Percentiles rank a stretch among this genome's conserved stretches.
These are phyloP conservation scores for Flaveria robusta DNA, from an alignment of 129 eudicot genomes.

Conservation along the genomic window DNA sequence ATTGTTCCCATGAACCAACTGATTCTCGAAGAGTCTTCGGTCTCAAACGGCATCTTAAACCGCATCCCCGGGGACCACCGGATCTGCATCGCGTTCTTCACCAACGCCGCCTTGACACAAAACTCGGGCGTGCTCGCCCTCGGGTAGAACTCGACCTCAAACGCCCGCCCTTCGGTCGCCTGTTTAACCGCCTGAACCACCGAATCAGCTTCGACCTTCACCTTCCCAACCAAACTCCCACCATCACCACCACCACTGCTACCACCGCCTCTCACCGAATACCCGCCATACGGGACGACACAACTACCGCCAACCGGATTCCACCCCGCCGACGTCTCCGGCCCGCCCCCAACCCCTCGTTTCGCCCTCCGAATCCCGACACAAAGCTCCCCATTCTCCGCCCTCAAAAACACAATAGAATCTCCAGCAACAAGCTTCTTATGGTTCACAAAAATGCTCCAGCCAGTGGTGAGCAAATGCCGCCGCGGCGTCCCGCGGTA, in stretches of 20 bases:
- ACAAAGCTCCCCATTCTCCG: slow-evolving; percentile 89
- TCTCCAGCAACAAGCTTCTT: slow-evolving; percentile 96
- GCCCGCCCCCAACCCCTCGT: slow-evolving; percentile 73
- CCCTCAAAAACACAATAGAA: slow-evolving; percentile 83
- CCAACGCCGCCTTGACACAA: slow-evolving; percentile 75
- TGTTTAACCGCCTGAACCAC: slow-evolving; percentile 74
- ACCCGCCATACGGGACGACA: slow-evolving; percentile 68
- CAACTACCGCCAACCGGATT: slow-evolving; percentile 67
- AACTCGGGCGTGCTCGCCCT: slow-evolving; percentile 95
- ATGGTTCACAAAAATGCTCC: slow-evolving; percentile 97
- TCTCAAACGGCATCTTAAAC: slow-evolving; percentile 96
- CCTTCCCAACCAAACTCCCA: slow-evolving; percentile 34
- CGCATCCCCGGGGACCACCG: slow-evolving; percentile 97
- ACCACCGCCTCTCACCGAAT: slow-evolving; percentile 47
- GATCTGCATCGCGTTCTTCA: slow-evolving; percentile 74
- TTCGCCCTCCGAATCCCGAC: slow-evolving; percentile 90
- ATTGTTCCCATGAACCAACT: slow-evolving; percentile 99
- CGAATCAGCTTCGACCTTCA: slow-evolving; percentile 61
- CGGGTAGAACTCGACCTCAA: slow-evolving; percentile 87
- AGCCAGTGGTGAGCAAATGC: slow-evolving; percentile 94
- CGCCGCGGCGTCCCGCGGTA: slow-evolving; percentile 92
- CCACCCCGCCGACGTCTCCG: slow-evolving; percentile 69
- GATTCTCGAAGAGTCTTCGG: slow-evolving; percentile 91
- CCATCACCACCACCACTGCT: slow-evolving; percentile 23
- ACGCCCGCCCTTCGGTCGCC: slow-evolving; percentile 65